A percentile compares a stretch with the other conserved stretches of the same genome.
Conservation (phyloP, 495 filamentous ascomycete species). For the Hypomontagnella monticulosa region DNA sequence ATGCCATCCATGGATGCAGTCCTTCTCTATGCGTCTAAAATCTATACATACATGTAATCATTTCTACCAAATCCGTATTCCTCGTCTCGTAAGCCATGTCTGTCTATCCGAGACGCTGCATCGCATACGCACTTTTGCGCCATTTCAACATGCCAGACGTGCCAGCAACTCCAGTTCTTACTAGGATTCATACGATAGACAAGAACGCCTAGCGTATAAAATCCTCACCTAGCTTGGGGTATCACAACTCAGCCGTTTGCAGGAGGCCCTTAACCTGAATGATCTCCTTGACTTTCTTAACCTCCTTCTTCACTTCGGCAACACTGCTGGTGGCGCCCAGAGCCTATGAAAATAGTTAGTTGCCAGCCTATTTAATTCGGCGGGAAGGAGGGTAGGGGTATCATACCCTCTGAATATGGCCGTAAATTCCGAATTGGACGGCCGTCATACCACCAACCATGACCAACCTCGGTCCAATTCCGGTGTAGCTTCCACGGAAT, state of each 20-base stretch:
- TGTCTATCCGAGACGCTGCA: conserved; percentile 1
- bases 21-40: conserved; percentile 15
- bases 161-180: conserved; percentile 8
- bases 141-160: conserved; percentile 11
- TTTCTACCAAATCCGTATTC: conserved; percentile 14
- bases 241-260: conserved; percentile 25
- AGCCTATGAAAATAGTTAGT: conserved; percentile 34
- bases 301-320: conserved; percentile 25
- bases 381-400: neutral
- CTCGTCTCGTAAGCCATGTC: conserved; percentile 3
- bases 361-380: neutral
- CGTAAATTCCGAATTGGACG: conserved; percentile 87
- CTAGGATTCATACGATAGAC: conserved; percentile 6
- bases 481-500: conserved; percentile 75
- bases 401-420: conserved; percentile 69
- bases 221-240: neutral
- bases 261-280: conserved; percentile 21
- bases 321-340: conserved; percentile 40
- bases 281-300: conserved; percentile 8
- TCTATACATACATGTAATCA: conserved; percentile 15
- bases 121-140: conserved; percentile 12
- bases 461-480: conserved; percentile 80
- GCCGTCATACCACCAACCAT: conserved; percentile 79
- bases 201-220: neutral
- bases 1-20: conserved; percentile 3